Evolutionary conservation across 345 rosid genomes (phyloP), one percentile per base, ranked within the genome.

Genomic region (Moricandia moricandioides): DNA sequence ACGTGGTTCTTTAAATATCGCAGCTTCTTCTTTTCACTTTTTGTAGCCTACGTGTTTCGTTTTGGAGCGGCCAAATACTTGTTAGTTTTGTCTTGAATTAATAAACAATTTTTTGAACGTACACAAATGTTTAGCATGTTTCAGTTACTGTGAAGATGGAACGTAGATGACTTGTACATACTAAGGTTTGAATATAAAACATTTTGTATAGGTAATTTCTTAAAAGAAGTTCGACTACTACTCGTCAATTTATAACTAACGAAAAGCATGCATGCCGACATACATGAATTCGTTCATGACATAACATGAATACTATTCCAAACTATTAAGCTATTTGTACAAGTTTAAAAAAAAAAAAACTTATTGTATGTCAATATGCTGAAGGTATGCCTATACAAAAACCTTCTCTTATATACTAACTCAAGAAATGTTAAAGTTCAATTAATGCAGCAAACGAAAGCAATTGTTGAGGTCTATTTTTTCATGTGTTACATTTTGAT

Each of bases 1-100:
- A 69, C 79, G 79, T 76, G 79, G 73, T 31, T 67, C 79, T 31
- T 67, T 29, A 49, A 39, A 17, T 62, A 69, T 69, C 74, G 61
- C 72, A 68, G 2, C 33, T 68, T 68, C 30, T 49, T 54, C 49
- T 54, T 54, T 39, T 7, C 52, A 27, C 57, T 62, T 68, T 59
- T 75, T 29, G 8, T 9, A 16, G 74, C 65, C 63, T 76, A 76
- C 70, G 79, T 76, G 69, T 76, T 62, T 69, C 58, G 35, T 76
- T 62, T 43, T 69, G 37, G 69, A 39, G 49, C 74, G 3, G 70
- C 49, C 74, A 69, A 69, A 62, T 62, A 73, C 6, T 29, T 27
- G 12, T 62, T 40, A 27, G 13, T 40, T 54, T 55, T 27, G 21
- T 65, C 11, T 26, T 49, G 6, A n/a, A 24, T 13, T 1, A 35